Evolutionary conservation across 179 eudicot genomes (phyloP).

Genomic region (Patellifolia procumbens): DNA sequence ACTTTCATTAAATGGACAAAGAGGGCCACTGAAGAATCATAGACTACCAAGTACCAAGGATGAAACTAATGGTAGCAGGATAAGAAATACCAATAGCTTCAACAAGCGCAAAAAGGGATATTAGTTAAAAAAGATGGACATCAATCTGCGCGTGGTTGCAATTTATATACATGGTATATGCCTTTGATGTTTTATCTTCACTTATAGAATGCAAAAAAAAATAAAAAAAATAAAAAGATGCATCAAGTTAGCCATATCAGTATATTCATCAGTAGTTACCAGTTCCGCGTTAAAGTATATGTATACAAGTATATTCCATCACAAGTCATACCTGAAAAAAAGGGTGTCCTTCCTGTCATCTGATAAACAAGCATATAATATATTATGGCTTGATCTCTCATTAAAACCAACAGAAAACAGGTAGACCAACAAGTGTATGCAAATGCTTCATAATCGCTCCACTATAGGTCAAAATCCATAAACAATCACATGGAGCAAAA

Average conservation of each 20-base stretch:
- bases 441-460: background rate
- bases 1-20: background rate
- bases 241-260: background rate
- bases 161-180: background rate
- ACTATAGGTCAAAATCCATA: background rate
- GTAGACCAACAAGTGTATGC: background rate
- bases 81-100: background rate
- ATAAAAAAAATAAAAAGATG: background rate
- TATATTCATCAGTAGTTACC: background rate
- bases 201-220: background rate
- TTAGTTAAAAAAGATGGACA: background rate
- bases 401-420: background rate
- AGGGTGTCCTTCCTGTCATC: background rate
- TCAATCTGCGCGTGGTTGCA: no score
- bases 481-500: background rate
- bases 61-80: background rate
- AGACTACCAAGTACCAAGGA: background rate
- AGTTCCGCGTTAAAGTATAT: background rate
- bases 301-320: background rate
- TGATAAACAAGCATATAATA: slow-evolving; percentile 1
- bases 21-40: background rate
- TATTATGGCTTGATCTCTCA: background rate
- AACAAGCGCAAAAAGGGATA: background rate
- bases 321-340: background rate
- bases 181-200: background rate